phyloP scores from a whole-genome alignment of 1,284 basidiomycete species.

The Leccinum ponderosum region DNA sequence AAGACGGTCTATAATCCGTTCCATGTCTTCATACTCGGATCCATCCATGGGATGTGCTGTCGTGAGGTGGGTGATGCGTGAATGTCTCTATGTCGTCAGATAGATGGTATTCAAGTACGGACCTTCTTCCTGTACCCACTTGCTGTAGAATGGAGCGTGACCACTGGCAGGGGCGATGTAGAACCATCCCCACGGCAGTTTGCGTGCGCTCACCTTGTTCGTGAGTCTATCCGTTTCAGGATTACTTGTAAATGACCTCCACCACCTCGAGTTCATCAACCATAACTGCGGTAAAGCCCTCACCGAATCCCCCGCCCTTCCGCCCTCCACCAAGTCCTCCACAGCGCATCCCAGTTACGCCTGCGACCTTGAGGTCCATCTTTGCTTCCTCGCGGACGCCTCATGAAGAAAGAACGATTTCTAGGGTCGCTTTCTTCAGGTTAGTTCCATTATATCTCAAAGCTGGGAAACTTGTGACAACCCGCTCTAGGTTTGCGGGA shows the following conservation, averaged over 20 bases:
- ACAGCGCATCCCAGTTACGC: constrained; percentile 76
- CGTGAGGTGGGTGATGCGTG: not conserved
- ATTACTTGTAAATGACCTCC: constrained; percentile 38
- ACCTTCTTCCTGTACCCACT: not conserved
- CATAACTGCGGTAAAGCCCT: constrained; percentile 46
- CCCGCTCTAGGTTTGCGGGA: constrained; percentile 62
- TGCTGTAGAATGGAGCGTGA: not conserved
- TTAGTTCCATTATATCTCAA: constrained; percentile 25
- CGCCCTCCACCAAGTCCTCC: constrained; percentile 29
- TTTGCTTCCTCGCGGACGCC: constrained; percentile 80
- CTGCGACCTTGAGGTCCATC: constrained; percentile 74
- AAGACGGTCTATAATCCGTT: constrained; percentile 51
- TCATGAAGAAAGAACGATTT: constrained; percentile 76
- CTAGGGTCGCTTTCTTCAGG: constrained; percentile 83
- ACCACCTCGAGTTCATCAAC: constrained; percentile 52
- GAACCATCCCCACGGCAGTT: constrained; percentile 21
- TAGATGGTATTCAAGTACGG: not conserved
- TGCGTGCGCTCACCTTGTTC: constrained; percentile 14
- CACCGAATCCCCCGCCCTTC: constrained; percentile 36
- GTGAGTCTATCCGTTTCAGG: not conserved
- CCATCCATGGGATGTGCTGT: constrained; percentile 17
- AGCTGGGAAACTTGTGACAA: not conserved
- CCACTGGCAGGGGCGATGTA: not conserved
- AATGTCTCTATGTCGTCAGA: constrained; percentile 8
- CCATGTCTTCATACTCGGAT: constrained; percentile 45